Evolutionary conservation across 2,329 filamentous ascomycete genomes (phyloP), one percentile per base, ranked within the genome.

Genomic region (Fusarium humuli): DNA sequence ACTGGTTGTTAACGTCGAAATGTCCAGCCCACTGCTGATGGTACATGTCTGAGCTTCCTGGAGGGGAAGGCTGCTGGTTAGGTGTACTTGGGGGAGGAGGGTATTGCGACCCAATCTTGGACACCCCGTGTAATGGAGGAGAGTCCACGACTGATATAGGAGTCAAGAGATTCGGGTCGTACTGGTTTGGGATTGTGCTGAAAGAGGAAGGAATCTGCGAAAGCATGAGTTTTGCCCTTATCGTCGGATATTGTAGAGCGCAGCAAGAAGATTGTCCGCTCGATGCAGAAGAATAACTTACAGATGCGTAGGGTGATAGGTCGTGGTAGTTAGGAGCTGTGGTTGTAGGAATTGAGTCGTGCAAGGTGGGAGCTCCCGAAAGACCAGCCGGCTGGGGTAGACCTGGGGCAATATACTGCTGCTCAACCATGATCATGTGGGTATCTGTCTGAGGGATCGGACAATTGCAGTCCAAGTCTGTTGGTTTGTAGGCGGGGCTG

Each of bases 141-240:
- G 85, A 87, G 29, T 78, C 81, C 58, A 80, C 79, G 49, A 79
- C 79, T 48, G 86, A 87, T n/a, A 83, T 82, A 27, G 86, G 85
- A n/a, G 85, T 86, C 50, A 86, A 77, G 58, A 87, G 78, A 46
- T 79, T 80, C 40, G 81, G 75, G 67, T 86, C 84, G 77, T 80
- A 82, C 66, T 78, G 73, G 74, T 75, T 56, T 70, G 76, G 66
- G 73, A 79, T 54, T 32, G 50, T 71, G 64, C 62, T 74, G 71
- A 79, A 81, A n/a, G 79, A 71, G 10, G 71, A 63, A 41, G 70
- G 67, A 40, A 76, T 73, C 73, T 75, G 58, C 44, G 49, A n/a
- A 50, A 41, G 37, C 27, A 40, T 69, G 45, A 71, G 69, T 44
- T 34, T 53, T 32, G 45, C 49, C 41, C 27, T 42, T 32, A 41